Evolutionary conservation across 1,284 basidiomycete genomes (phyloP).

Genomic region (Ustilago xerochloae): DNA sequence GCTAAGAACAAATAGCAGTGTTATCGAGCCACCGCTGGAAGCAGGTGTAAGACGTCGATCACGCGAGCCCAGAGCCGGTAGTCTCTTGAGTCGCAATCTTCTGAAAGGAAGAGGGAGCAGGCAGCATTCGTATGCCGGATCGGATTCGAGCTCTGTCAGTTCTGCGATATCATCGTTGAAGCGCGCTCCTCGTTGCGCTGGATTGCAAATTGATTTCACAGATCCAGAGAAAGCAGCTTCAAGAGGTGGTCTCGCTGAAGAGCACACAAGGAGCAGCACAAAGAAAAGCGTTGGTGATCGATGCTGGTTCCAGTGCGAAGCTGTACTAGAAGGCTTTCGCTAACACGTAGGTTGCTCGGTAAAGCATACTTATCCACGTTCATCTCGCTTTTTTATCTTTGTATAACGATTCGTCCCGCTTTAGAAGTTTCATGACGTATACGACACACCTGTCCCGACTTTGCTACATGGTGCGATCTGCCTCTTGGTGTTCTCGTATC

Average conservation of each 20-base stretch:
- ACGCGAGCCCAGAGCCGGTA: constrained; percentile 29
- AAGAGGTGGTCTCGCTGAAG: too few species aligned
- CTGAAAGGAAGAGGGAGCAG: constrained; percentile 19
- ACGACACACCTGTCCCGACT: too few species aligned
- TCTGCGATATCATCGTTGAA: constrained; percentile 18
- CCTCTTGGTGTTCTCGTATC: too few species aligned
- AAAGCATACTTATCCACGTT: too few species aligned
- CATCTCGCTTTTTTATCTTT: too few species aligned
- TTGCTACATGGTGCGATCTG: too few species aligned
- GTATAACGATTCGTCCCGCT: too few species aligned
- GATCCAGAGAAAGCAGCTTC: constrained; percentile 6
- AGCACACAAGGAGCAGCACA: not conserved
- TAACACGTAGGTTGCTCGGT: not conserved
- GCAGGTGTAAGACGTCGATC: constrained; percentile 19
- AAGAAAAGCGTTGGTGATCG: not conserved
- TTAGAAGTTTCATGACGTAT: too few species aligned
- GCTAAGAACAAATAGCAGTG: not conserved
- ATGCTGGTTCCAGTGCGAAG: constrained; percentile 56
- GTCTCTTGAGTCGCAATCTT: constrained; percentile 33
- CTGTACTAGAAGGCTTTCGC: constrained; percentile 41
- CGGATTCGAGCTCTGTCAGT: constrained; percentile 37
- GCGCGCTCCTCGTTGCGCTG: constrained; percentile 34
- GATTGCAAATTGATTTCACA: constrained; percentile 30
- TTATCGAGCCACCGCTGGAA: not conserved
- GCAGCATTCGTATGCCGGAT: constrained; percentile 16